Conservation (phyloP, 2,329 filamentous ascomycete species). For the Diaporthe velutina region DNA sequence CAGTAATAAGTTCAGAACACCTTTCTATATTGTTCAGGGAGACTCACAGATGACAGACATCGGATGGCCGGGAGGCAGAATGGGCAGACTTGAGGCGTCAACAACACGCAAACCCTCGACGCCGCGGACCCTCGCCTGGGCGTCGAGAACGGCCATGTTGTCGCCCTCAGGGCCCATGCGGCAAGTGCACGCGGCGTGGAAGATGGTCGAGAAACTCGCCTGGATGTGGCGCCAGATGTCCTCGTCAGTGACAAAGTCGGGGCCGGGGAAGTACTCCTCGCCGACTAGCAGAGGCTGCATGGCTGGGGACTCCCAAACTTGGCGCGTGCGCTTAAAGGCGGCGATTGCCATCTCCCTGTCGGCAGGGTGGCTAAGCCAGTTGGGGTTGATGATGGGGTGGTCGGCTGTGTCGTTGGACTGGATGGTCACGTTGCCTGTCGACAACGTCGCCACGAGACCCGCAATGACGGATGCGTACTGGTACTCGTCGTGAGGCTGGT, state of each 20-base stretch:
- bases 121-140: constrained; percentile 15
- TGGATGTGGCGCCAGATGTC: constrained; percentile 49
- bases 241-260: constrained; percentile 49
- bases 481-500: constrained; percentile 27
- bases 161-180: constrained; percentile 49
- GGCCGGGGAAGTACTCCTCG: constrained; percentile 52
- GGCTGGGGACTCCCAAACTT: constrained; percentile 40
- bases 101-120: constrained; percentile 31
- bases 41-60: constrained; percentile 17
- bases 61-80: constrained; percentile 31
- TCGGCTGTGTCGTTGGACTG: constrained; percentile 46
- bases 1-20: background rate
- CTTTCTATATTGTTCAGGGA: too few relatives aligned
- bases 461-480: constrained; percentile 38
- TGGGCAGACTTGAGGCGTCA: constrained; percentile 8
- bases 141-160: constrained; percentile 8
- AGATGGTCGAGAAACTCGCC: constrained; percentile 46
- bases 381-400: constrained; percentile 53
- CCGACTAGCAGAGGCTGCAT: background rate
- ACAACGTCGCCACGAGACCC: constrained; percentile 35
- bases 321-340: constrained; percentile 44
- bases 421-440: constrained; percentile 53
- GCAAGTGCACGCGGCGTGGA: constrained; percentile 51
- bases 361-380: constrained; percentile 48
- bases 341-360: constrained; percentile 39